Conservation (phyloP, 768 basidiomycete genomes). For the Leccinum obscurum region DNA sequence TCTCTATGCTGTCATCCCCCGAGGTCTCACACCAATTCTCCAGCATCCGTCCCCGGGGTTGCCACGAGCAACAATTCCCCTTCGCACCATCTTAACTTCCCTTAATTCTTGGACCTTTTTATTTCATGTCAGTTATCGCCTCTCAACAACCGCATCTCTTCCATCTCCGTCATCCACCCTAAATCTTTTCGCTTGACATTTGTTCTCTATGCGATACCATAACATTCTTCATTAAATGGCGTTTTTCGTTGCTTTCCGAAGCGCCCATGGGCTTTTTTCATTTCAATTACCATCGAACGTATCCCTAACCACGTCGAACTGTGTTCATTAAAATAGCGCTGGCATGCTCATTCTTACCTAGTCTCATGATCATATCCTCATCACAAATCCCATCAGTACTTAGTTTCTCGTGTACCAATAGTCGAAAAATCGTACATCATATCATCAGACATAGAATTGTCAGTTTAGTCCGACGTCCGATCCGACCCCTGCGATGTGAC, state of each 20-base stretch:
- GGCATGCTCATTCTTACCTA: slow-evolving; percentile 4
- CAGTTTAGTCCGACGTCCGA: not conserved
- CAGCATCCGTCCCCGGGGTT: not conserved
- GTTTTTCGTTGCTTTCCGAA: slow-evolving; percentile 1
- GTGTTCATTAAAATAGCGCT: slow-evolving; percentile 10
- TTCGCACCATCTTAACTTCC: slow-evolving; percentile 1
- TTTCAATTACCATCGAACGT: not conserved
- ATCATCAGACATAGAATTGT: not conserved
- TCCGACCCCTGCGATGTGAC: not conserved
- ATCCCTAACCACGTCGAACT: slow-evolving; percentile 4
- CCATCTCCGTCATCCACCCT: not conserved
- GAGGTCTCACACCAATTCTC: slow-evolving; percentile 1
- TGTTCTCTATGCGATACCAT: slow-evolving; percentile 1
- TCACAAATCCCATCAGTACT: not conserved
- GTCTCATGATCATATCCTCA: not conserved
- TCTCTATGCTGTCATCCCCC: slow-evolving; percentile 14
- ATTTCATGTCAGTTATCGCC: slow-evolving; percentile 15
- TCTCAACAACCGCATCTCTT: slow-evolving; percentile 1
- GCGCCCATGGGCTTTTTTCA: not conserved
- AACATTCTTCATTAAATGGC: slow-evolving; percentile 1
- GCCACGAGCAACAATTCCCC: not conserved
- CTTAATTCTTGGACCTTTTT: slow-evolving; percentile 22
- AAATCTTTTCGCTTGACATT: not conserved
- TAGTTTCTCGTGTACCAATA: not conserved
- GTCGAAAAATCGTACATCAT: not conserved